phyloP scores from a whole-genome alignment of 805 yeast species.

The Saturnispora sekii region DNA sequence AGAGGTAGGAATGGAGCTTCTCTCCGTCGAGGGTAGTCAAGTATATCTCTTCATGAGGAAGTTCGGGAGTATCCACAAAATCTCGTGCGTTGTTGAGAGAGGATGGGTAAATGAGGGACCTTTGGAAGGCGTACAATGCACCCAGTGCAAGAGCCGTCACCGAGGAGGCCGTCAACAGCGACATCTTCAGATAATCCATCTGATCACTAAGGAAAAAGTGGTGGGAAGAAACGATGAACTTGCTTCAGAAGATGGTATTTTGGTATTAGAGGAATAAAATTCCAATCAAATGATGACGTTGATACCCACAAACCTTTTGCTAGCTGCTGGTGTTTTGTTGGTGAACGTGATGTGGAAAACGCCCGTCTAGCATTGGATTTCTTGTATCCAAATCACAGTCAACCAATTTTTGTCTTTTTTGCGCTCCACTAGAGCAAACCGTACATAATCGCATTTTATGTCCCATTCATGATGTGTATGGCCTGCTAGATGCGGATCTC shows the following conservation, averaged over 20 bases:
- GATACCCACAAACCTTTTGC: no score
- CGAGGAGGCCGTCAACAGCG: slow-evolving; percentile 6
- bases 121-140: slow-evolving; percentile 16
- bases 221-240: not conserved
- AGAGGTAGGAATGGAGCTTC: slow-evolving; percentile 51
- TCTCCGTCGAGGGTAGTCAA: slow-evolving; percentile 65
- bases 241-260: not conserved
- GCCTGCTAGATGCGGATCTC: no score
- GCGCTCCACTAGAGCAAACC: no score
- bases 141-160: slow-evolving; percentile 12
- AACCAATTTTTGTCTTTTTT: no score
- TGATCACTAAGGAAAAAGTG: not conserved
- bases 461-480: no score
- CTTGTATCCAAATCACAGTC: no score
- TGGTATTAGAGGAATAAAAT: not conserved
- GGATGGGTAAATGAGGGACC: slow-evolving; percentile 71
- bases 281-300: not conserved
- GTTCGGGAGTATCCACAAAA: slow-evolving; percentile 67
- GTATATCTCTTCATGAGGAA: slow-evolving; percentile 53
- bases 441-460: no score
- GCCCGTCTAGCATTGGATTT: no score
- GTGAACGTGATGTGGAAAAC: no score
- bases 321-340: no score
- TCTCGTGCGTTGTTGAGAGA: slow-evolving; percentile 64
- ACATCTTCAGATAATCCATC: slow-evolving; percentile 1